Base-by-base conservation (phyloP, 257 asterid genomes). In the Ligustrum vulgare region DNA sequence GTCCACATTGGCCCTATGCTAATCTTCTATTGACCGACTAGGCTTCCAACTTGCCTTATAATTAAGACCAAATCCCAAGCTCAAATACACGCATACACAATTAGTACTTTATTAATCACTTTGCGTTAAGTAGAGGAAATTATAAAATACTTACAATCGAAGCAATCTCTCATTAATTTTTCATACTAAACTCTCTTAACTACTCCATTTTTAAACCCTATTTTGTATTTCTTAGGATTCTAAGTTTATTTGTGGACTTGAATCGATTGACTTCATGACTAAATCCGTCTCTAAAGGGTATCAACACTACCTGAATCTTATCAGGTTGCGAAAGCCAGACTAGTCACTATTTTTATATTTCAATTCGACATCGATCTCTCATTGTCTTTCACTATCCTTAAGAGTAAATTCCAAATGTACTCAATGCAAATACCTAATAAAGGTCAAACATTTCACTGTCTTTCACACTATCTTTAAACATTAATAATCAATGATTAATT, bases 391-490 rank as follows among this genome's bases (percentile, higher is more conserved):
- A 45, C 7, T 0, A 45, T 45, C 51, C 18, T 13, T 43, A 0
- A 43, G 12, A 94, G 0, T 5, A 43, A 43, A 11, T 43, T 43
- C 13, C n/a, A 43, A 51, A 51, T 51, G 6, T 5, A 51, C 20
- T 51, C 7, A 18, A 51, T 51, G 23, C 25, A 51, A 18, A n/a
- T 51, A 45, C 54, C n/a, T 45, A 45, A 45, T 45, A 2, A 51
- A 51, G 62, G 62, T 51, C 4, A 51, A 51, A 51, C 18, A 51
- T 51, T 18, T 51, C 62, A 51, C 2, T 18, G 62, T n/a, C 62
- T 51, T 51, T 51, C 62, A n/a, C 62, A n/a, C 62, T 51, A 18
- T 51, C 20, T 10, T n/a, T 49, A 3, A 49, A 49, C 43, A 37
- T 37, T 37, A 37, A 6, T 34, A 16, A 16, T 15, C 9, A 13